phyloP scores from a whole-genome alignment of 305 asterid genomes.

The Fraxinus ornus region DNA sequence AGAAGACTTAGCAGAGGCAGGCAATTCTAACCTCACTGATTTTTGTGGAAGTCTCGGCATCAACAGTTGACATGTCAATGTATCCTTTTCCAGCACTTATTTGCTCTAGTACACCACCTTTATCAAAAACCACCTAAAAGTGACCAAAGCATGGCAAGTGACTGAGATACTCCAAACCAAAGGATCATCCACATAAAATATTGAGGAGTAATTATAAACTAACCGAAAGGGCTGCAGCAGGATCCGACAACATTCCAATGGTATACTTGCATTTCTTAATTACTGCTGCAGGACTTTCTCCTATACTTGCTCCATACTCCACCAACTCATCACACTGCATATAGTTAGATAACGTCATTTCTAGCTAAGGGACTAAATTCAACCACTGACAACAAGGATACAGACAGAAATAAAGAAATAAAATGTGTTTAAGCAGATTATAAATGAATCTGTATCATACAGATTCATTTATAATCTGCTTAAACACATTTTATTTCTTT shows the following conservation, averaged over 20 bases:
- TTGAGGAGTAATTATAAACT: conserved; percentile 23
- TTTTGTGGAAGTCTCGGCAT: conserved; percentile 84
- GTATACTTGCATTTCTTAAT: conserved; percentile 92
- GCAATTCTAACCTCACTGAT: conserved; percentile 64
- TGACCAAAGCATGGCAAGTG: conserved; percentile 3
- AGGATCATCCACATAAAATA: background rate
- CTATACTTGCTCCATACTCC: conserved; percentile 79
- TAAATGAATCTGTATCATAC: background rate
- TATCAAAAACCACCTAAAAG: conserved; percentile 77
- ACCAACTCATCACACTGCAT: conserved; percentile 89
- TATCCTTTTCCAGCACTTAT: conserved; percentile 76
- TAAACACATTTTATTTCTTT: no score
- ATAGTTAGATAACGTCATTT: conserved; percentile 2
- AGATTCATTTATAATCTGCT: no score
- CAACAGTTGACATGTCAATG: conserved; percentile 95
- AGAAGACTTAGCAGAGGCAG: conserved; percentile 6
- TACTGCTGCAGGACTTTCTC: conserved; percentile 85
- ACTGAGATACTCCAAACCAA: conserved; percentile 4
- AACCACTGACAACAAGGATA: no score
- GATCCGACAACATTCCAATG: conserved; percentile 90
- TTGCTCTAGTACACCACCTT: conserved; percentile 83
- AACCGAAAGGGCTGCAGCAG: conserved; percentile 91
- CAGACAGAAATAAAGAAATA: background rate
- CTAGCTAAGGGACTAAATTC: background rate
- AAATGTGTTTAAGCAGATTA: no score